Conservation (phyloP, 352 stramenopile species). For the Phytophthora melonis region DNA sequence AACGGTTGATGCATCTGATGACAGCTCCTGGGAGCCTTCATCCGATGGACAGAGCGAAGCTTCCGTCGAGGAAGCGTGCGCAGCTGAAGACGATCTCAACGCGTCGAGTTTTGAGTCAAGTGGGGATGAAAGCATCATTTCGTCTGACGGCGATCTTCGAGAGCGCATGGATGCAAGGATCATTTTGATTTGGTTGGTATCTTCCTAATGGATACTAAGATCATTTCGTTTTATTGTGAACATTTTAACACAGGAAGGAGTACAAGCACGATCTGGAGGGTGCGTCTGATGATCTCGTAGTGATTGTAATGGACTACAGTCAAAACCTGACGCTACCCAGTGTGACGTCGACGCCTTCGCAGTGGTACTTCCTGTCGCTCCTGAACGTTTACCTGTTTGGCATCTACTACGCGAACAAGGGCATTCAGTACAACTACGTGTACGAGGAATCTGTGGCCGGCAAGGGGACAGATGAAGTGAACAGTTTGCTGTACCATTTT, state of each 20-base stretch:
- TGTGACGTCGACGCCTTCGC: constrained; percentile 5
- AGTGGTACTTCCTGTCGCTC: constrained; percentile 33
- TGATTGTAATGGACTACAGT: constrained; percentile 30
- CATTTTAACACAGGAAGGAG: constrained; percentile 6
- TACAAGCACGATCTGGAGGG: constrained; percentile 7
- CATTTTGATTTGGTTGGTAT: constrained; percentile 14
- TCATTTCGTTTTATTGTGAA: neutral
- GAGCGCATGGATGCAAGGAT: neutral
- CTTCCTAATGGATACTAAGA: neutral
- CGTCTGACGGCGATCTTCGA: too few relatives aligned
- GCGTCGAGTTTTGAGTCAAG: too few relatives aligned
- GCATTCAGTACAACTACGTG: constrained; percentile 21
- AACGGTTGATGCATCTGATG: too few relatives aligned
- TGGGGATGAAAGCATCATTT: too few relatives aligned
- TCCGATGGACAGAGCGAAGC: too few relatives aligned
- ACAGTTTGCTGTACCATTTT: constrained; percentile 26
- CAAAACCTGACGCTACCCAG: constrained; percentile 31
- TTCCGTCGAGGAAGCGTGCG: too few relatives aligned
- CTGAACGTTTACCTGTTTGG: constrained; percentile 25
- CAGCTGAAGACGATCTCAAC: too few relatives aligned
- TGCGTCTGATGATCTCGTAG: constrained; percentile 2
- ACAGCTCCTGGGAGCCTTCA: too few relatives aligned
- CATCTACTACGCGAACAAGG: constrained; percentile 15
- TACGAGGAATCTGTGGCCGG: constrained; percentile 14
- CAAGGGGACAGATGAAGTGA: constrained; percentile 25